These are phyloP conservation scores for Globisporangium lucens DNA, from an alignment of 352 stramenopile genomes.

Conservation along the genomic window DNA sequence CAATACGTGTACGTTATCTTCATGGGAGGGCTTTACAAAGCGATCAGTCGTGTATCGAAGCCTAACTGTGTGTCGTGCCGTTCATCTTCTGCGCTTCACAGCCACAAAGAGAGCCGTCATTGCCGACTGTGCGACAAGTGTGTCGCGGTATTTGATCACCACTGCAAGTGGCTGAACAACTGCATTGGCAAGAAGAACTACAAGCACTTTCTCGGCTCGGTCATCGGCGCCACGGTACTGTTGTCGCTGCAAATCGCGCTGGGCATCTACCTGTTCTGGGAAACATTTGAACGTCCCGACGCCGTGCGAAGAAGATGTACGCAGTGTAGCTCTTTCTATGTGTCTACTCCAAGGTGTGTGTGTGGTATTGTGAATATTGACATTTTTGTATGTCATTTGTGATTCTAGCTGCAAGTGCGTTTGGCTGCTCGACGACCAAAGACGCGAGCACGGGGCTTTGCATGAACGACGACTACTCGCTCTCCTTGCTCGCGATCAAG, in stretches of 20 bases:
- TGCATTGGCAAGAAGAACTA: conserved; percentile 92
- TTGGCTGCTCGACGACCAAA: conserved; percentile 52
- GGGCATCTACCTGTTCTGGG: conserved; percentile 54
- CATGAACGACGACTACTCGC: conserved; percentile 42
- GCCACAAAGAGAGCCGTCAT: conserved; percentile 86
- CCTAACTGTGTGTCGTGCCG: not conserved
- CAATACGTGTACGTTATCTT: conserved; percentile 75
- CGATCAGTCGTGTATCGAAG: not conserved
- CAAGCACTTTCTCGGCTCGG: conserved; percentile 69
- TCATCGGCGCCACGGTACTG: conserved; percentile 61
- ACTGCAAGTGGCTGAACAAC: conserved; percentile 98
- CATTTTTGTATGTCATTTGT: not conserved
- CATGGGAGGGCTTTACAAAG: not conserved
- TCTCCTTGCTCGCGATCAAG: conserved; percentile 56
- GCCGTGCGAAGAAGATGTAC: conserved; percentile 40
- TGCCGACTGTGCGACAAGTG: conserved; percentile 97
- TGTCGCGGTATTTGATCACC: conserved; percentile 95
- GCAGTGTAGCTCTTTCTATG: not conserved
- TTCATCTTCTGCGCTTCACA: conserved; percentile 19
- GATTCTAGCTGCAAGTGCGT: conserved; percentile 48
- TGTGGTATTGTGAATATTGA: too few species aligned
- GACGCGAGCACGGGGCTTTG: conserved; percentile 47
- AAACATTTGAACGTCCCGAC: conserved; percentile 18
- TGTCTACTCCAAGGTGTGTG: not conserved
- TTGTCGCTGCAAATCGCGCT: conserved; percentile 69